Evolutionary conservation across 2,329 filamentous ascomycete genomes (phyloP), one percentile per base, ranked within the genome.

Genomic region (Karstenula rhodostoma): DNA sequence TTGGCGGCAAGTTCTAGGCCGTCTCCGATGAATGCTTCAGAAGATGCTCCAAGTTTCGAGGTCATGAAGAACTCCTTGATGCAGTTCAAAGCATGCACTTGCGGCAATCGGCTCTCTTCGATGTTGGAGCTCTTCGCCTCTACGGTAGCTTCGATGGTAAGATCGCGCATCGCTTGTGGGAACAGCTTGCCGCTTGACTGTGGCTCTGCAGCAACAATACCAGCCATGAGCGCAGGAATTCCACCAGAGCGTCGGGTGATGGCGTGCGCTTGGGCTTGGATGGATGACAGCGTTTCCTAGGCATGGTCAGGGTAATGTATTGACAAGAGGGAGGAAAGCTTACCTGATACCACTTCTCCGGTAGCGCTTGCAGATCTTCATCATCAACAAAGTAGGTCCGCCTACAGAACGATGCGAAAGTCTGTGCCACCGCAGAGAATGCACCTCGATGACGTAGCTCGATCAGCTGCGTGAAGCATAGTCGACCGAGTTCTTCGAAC

Each of bases 61-160:
- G 90, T 93, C 59, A 92, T 94, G 77, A 97, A 95, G 2, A 97
- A 89, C 65, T 96, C 93, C 73, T 95, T 95, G 59, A 99, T 81
- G 62, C 92, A 97, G 74, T 99, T 99, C 73, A 97, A 86, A 0
- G 95, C 93, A 76, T 99, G 95, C 0, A 99, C 95, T 77, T 99
- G 94, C 0, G 93, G 90, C 4, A 98, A 80, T 43, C 90, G 83
- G 32, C 84, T 79, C 51, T 85, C 81, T 61, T 82, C 79, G 12
- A 82, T 81, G 13, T 81, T 89, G 2, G 85, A 85, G 32, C 85
- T 81, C 10, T 75, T 79, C 3, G 85, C 85, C 52, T 86, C 82
- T 23, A 80, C 77, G 25, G 82, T 77, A 6, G 89, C 87, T 56
- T 92, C 88, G 3, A 77, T 74, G 61, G 87, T 85, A 4, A 93